Conservation (phyloP, 2,329 filamentous ascomycete species). For the Pezicula neosporulosa region DNA sequence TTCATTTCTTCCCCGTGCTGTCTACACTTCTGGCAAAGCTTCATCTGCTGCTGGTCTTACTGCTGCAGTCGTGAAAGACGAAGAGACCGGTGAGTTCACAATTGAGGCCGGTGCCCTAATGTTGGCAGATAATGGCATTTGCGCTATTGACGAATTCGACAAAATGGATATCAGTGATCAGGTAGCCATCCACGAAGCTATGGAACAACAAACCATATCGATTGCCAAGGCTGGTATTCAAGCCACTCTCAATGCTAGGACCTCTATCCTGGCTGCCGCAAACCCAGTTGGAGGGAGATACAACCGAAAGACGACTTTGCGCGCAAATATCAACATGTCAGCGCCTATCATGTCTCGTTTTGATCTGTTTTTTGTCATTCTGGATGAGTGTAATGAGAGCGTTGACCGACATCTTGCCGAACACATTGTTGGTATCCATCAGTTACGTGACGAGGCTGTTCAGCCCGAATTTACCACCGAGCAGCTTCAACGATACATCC, state of each 20-base stretch:
- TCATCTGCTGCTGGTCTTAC: conserved; percentile 97
- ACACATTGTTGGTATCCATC: conserved; percentile 93
- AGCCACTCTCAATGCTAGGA: conserved; percentile 92
- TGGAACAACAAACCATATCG: conserved; percentile 99
- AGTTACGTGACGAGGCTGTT: conserved; percentile 86
- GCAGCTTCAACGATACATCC: conserved; percentile 94
- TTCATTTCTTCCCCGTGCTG: conserved; percentile 91
- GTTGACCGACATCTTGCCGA: conserved; percentile 88
- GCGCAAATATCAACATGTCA: conserved; percentile 97
- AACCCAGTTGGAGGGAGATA: conserved; percentile 97
- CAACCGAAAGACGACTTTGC: conserved; percentile 90
- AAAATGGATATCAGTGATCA: conserved; percentile 99
- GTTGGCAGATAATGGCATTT: conserved; percentile 95
- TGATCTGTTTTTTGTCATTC: conserved; percentile 95
- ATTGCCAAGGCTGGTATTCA: conserved; percentile 99
- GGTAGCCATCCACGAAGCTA: conserved; percentile 98
- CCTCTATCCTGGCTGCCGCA: conserved; percentile 90
- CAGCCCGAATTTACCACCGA: conserved; percentile 94
- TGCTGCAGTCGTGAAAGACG: conserved; percentile 94
- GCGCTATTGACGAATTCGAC: conserved; percentile 98
- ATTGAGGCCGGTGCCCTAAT: conserved; percentile 98
- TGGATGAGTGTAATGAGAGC: conserved; percentile 92
- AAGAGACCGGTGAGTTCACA: conserved; percentile 97
- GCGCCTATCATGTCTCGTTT: conserved; percentile 99
- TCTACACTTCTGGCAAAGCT: conserved; percentile 97